A percentile compares a stretch with the other conserved stretches of the same genome.
phyloP scores from a whole-genome alignment of 345 rosid genomes.

The Microcos paniculata region DNA sequence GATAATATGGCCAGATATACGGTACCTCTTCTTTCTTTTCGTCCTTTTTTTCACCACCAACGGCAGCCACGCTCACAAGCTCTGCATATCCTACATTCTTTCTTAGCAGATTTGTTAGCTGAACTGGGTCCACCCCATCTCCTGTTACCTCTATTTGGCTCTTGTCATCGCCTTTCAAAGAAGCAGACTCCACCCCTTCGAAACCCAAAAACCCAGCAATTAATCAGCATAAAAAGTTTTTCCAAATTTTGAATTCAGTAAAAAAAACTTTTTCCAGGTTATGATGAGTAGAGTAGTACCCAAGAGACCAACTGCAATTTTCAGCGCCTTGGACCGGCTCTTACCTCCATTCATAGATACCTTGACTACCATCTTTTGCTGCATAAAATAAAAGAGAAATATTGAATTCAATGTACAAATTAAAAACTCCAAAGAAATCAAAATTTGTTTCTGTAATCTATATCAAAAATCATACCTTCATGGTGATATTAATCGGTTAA shows the following conservation, averaged over 20 bases:
- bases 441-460: too few relatives aligned
- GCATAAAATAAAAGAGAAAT: neutral
- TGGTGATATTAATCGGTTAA: neutral
- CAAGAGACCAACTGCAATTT: constrained; percentile 13
- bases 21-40: neutral
- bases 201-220: too few relatives aligned
- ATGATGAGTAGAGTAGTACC: constrained; percentile 24
- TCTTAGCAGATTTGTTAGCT: constrained; percentile 27
- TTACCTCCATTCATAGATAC: constrained; percentile 22
- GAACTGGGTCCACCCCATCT: constrained; percentile 38
- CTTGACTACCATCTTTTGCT: constrained; percentile 35
- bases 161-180: constrained; percentile 43
- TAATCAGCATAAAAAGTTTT: too few relatives aligned
- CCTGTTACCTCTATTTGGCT: constrained; percentile 53
- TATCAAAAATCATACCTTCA: constrained; percentile 4
- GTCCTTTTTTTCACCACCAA: neutral
- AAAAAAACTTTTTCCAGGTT: neutral
- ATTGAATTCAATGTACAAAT: neutral
- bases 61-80: constrained; percentile 33
- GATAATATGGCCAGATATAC: neutral
- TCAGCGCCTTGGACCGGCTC: constrained; percentile 26
- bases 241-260: too few relatives aligned
- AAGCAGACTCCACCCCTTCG: constrained; percentile 45
- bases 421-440: neutral
- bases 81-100: constrained; percentile 42